Conservation (phyloP, 495 filamentous ascomycete genomes). For the Lophiostoma macrostomum region DNA sequence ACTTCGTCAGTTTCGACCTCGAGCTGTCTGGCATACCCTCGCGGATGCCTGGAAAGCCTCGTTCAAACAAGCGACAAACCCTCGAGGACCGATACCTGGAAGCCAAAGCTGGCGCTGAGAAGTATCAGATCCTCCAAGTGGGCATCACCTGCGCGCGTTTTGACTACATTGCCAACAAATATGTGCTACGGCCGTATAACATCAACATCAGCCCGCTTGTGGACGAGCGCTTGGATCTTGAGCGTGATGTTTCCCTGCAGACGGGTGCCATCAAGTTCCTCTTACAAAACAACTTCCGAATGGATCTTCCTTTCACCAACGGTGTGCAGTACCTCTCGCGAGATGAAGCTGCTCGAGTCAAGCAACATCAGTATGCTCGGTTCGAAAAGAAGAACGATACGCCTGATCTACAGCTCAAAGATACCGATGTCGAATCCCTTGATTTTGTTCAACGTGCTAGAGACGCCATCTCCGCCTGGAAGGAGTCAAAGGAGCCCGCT, state of each 20-base stretch:
- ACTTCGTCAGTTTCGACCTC: slow-evolving; percentile 70
- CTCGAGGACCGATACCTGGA: slow-evolving; percentile 67
- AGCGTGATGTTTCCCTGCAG: slow-evolving; percentile 54
- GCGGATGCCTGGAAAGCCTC: slow-evolving; percentile 19
- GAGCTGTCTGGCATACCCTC: slow-evolving; percentile 70
- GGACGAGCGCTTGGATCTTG: slow-evolving; percentile 48
- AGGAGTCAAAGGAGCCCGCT: slow-evolving; percentile 14
- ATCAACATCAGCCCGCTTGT: slow-evolving; percentile 59
- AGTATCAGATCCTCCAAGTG: slow-evolving; percentile 71
- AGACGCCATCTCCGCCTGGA: slow-evolving; percentile 52
- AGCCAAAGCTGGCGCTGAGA: slow-evolving; percentile 61
- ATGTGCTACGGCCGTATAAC: slow-evolving; percentile 66
- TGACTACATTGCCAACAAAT: slow-evolving; percentile 52
- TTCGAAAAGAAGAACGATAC: slow-evolving; percentile 41
- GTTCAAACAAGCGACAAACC: slow-evolving; percentile 27
- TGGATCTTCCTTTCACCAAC: slow-evolving; percentile 53
- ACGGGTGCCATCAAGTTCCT: slow-evolving; percentile 64
- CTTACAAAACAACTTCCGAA: slow-evolving; percentile 57
- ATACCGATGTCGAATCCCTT: slow-evolving; percentile 52
- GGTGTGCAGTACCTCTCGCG: slow-evolving; percentile 71
- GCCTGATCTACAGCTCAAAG: slow-evolving; percentile 52
- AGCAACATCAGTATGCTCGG: slow-evolving; percentile 38
- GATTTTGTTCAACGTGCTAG: slow-evolving; percentile 54
- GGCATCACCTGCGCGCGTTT: slow-evolving; percentile 67
- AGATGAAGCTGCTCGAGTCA: slow-evolving; percentile 54